phyloP scores from a whole-genome alignment of 768 basidiomycete species.

The Leccinum boreale region DNA sequence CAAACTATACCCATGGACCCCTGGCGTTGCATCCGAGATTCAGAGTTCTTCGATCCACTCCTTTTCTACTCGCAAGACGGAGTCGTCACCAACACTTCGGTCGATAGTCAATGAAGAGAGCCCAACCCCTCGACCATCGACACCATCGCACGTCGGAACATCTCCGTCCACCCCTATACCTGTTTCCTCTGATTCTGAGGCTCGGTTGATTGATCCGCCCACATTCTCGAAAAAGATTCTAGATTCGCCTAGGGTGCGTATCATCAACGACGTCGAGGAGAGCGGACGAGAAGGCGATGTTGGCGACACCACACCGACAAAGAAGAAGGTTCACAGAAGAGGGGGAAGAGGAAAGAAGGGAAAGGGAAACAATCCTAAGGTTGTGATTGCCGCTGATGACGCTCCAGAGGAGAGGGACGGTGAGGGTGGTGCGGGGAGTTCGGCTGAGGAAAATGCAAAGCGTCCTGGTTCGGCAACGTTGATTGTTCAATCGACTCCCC shows the following conservation, averaged over 20 bases:
- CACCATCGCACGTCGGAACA: not conserved
- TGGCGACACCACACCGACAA: constrained; percentile 41
- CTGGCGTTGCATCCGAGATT: not conserved
- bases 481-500: constrained; percentile 25
- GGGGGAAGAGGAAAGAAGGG: constrained; percentile 51
- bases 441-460: constrained; percentile 16
- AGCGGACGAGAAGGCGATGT: constrained; percentile 52
- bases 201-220: constrained; percentile 6
- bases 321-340: constrained; percentile 35
- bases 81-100: not conserved
- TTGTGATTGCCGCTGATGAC: constrained; percentile 18
- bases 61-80: not conserved
- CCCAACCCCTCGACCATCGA: not conserved
- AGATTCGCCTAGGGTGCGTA: constrained; percentile 8
- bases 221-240: not conserved
- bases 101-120: constrained; percentile 3
- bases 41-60: constrained; percentile 2
- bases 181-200: not conserved
- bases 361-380: constrained; percentile 36
- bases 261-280: constrained; percentile 48
- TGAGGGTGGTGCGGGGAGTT: constrained; percentile 14
- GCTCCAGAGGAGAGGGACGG: constrained; percentile 24
- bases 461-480: constrained; percentile 12
- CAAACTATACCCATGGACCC: constrained; percentile 11
- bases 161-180: not conserved